Conservation (phyloP, 1,284 basidiomycete species). For the Leccinum pachyderme region DNA sequence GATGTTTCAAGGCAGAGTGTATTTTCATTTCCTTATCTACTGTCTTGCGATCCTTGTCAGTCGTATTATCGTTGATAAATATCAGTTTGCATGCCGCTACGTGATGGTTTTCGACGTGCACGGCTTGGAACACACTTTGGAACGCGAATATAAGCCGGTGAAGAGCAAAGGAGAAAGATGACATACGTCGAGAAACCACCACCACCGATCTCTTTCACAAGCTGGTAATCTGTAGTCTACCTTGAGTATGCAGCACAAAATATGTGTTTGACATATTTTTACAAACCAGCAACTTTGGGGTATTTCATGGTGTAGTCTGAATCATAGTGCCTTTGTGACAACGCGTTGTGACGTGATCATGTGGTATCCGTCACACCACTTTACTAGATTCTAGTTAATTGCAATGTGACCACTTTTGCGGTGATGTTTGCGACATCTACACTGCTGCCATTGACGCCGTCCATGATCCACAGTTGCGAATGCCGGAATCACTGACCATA, state of each 20-base stretch:
- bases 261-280: neutral
- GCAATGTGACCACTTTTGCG: too few species aligned
- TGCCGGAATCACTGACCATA: too few species aligned
- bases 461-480: too few species aligned
- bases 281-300: slow-evolving; percentile 30
- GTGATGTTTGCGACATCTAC: too few species aligned
- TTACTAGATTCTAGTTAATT: too few species aligned
- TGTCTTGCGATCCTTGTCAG: slow-evolving; percentile 68
- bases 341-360: slow-evolving; percentile 24
- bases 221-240: slow-evolving; percentile 54
- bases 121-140: slow-evolving; percentile 77
- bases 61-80: slow-evolving; percentile 56
- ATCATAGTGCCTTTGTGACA: slow-evolving; percentile 33
- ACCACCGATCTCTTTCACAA: slow-evolving; percentile 76
- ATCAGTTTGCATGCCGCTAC: slow-evolving; percentile 89
- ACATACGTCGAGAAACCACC: slow-evolving; percentile 81
- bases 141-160: slow-evolving; percentile 3
- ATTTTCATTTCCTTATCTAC: slow-evolving; percentile 93
- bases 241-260: neutral
- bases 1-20: slow-evolving; percentile 80
- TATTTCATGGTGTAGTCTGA: slow-evolving; percentile 27
- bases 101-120: slow-evolving; percentile 60
- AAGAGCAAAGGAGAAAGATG: slow-evolving; percentile 2
- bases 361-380: neutral
- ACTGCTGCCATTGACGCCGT: too few species aligned